These are phyloP conservation scores for Solanum stenotomum DNA, from an alignment of 257 asterid species.

Conservation along the genomic window DNA sequence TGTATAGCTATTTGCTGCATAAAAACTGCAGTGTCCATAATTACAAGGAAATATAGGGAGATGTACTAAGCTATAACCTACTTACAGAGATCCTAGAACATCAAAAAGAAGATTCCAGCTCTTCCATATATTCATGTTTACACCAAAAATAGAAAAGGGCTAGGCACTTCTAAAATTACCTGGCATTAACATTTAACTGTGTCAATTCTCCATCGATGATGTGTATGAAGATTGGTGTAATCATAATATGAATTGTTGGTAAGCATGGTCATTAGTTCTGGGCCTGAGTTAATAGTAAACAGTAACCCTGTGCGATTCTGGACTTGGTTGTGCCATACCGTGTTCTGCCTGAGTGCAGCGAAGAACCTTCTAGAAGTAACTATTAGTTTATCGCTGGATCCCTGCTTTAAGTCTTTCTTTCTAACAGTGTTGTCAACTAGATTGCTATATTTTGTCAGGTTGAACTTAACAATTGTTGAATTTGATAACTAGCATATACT, in stretches of 20 bases:
- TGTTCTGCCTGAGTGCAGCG: background rate
- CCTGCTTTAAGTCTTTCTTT: background rate
- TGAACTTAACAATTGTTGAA: background rate
- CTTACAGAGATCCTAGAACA: background rate
- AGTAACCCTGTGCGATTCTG: background rate
- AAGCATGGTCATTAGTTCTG: background rate
- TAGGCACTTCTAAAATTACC: background rate
- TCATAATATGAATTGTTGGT: background rate
- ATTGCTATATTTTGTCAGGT: background rate
- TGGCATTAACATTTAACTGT: background rate
- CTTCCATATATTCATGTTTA: background rate
- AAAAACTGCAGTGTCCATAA: background rate
- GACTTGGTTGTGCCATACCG: background rate
- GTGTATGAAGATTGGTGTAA: background rate
- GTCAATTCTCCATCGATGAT: background rate
- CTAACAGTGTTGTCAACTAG: background rate
- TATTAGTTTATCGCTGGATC: background rate
- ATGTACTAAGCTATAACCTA: background rate
- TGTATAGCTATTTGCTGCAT: background rate
- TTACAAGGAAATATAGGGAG: background rate
- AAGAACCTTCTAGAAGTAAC: background rate
- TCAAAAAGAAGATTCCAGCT: background rate
- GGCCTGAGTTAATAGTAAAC: background rate
- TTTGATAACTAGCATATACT: background rate
- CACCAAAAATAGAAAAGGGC: background rate